phyloP scores from a whole-genome alignment of 805 yeast species.

The Yamadazyma laniorum region DNA sequence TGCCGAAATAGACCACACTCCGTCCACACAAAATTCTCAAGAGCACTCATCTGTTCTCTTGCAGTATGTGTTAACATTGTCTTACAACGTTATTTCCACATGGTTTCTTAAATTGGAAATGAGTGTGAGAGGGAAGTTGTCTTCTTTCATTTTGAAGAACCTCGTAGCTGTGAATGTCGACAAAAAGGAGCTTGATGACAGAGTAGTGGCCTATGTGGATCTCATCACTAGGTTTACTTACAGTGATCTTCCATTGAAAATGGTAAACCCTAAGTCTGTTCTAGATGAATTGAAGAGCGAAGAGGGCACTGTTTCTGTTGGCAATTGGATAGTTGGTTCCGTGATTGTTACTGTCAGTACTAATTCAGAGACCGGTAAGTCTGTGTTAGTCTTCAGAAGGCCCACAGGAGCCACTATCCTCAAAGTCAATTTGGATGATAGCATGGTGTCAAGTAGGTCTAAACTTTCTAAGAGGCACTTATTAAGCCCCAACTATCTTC shows the following conservation, averaged over 20 bases:
- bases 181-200: constrained; percentile 41
- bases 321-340: constrained; percentile 62
- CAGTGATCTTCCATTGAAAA: constrained; percentile 56
- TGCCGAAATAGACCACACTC: constrained; percentile 49
- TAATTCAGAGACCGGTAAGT: constrained; percentile 48
- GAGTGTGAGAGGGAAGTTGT: constrained; percentile 55
- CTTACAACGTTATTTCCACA: constrained; percentile 64
- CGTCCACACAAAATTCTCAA: constrained; percentile 47
- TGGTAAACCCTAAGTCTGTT: constrained; percentile 23
- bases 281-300: constrained; percentile 9
- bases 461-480: constrained; percentile 4
- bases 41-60: constrained; percentile 52
- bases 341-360: constrained; percentile 59
- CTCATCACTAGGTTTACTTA: constrained; percentile 65
- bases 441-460: constrained; percentile 8
- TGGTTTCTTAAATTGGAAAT: constrained; percentile 70
- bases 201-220: constrained; percentile 64
- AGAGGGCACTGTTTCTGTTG: constrained; percentile 17
- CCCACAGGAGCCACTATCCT: constrained; percentile 64
- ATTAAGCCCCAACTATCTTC: constrained; percentile 41
- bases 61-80: constrained; percentile 58
- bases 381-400: constrained; percentile 52
- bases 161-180: constrained; percentile 23
- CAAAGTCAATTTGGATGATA: constrained; percentile 40
- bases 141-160: constrained; percentile 62